Base-by-base conservation (phyloP, 2,329 filamentous ascomycete genomes). In the Alternaria rosae region DNA sequence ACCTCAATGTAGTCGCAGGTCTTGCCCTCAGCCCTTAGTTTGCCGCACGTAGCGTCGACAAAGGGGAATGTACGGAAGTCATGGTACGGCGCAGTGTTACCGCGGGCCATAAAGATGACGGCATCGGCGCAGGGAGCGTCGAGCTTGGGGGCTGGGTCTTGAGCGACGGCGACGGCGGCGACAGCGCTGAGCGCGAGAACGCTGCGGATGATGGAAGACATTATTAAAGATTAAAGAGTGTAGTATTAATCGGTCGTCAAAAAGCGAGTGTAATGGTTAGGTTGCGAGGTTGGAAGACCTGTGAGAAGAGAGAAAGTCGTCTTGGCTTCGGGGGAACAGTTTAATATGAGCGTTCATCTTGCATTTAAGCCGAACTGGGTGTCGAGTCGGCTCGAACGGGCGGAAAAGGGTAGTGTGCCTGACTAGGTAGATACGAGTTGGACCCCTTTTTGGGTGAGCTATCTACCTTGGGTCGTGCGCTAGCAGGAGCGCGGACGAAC, bases 131-230 rank as follows among this genome's bases (percentile, higher is more conserved):
- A 71, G 61, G 66, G 57, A 59, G 69, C 69, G 57, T 69, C 62
- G 64, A 66, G 64, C 66, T 71, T 71, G 61, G 68, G 68, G 60
- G 66, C 53, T 69, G 65, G 65, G 60, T 64, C 61, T 72, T 81
- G 78, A 55, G 73, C 78, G 56, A 69, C 62, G 54, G 70, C 70
- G 69, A 70, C 62, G 53, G 66, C 66, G 48, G 68, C 62, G 62
- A 73, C 54, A 60, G 68, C 66, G 65, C 66, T 70, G 60, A 68
- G 62, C 61, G 64, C 61, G 57, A 73, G 59, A 57, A 63, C 52
- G 62, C 64, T 70, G 63, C 70, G 65, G 51, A 66, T 65, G 59
- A 67, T 69, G 56, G 67, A 70, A 61, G 67, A 70, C 66, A 73
- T 71, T 69, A 73, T 74, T 69, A 69, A 65, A 26, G 43, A 68